Evolutionary conservation across 1,284 basidiomycete genomes (phyloP), one percentile per base, ranked within the genome.

Genomic region (Puccinia sorghi): DNA sequence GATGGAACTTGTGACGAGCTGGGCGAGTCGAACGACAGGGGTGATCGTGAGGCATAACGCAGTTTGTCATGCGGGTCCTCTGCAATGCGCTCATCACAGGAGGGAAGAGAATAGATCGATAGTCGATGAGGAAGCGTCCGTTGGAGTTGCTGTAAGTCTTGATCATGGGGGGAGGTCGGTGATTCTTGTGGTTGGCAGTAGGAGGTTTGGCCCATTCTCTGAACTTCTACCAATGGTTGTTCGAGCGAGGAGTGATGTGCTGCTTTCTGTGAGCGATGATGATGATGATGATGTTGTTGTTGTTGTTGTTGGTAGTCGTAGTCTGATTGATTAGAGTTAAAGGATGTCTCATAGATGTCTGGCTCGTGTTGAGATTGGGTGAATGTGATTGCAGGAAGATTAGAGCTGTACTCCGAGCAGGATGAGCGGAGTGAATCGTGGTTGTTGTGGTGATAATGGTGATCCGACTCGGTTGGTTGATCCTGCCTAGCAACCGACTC

Each of bases 41-140:
- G 73, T 0, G 73, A 67, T 7, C 63, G 48, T 11, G 73, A 76
- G 8, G 50, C 41, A 32, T 66, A 76, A 2, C 63, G 32, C 1
- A 25, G 15, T 39, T 67, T 66, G 12, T 56, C 52, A 3, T 25
- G 32, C 22, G 25, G 20, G 6, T 54, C 48, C 7, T 66, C 48
- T 5, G 9, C 17, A 20, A 52, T 56, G 32, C 46, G 59, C n/a
- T 76, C 73, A 37, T 66, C 73, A 27, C 4, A 43, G 3, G 61
- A 20, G 1, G 73, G 73, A 0, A 76, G 52, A 0, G 73, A 67
- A 46, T 76, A 76, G 46, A 76, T 76, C 37, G 73, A 76, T 17
- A 76, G 48, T 39, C 73, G 73, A 57, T 76, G 73, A 9, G 8
- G 12, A 13, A 27, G 20, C 13, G 17, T 43, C 4, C 4, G 43